Conservation (phyloP, 805 yeast species). For the Yarrowia bubula region DNA sequence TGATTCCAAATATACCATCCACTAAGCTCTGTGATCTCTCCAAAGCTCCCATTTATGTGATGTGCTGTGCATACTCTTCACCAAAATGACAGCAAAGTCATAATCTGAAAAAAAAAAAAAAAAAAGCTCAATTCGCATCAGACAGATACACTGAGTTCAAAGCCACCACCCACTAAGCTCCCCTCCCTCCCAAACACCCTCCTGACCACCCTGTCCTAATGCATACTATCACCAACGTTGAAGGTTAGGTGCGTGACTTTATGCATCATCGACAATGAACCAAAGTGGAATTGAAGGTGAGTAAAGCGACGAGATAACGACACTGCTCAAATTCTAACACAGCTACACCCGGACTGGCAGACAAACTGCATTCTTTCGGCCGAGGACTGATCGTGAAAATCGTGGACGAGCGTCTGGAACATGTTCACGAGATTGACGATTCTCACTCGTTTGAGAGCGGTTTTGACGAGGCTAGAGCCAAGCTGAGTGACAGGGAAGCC, state of each 20-base stretch:
- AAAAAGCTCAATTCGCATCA: too few relatives aligned
- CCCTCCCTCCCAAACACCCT: too few relatives aligned
- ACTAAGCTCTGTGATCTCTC: too few relatives aligned
- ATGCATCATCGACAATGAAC: conserved; percentile 25
- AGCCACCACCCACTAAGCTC: too few relatives aligned
- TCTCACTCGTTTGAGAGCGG: conserved; percentile 40
- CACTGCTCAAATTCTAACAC: neutral
- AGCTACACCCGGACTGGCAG: conserved; percentile 17
- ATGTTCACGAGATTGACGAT: conserved; percentile 35
- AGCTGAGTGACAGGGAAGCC: conserved; percentile 45
- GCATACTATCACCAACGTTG: neutral
- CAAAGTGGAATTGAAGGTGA: conserved; percentile 27
- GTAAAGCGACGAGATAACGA: neutral
- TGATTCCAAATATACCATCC: too few relatives aligned
- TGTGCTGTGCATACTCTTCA: too few relatives aligned
- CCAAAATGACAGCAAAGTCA: too few relatives aligned
- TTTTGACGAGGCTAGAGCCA: conserved; percentile 40
- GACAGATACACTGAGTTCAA: too few relatives aligned
- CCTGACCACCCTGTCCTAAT: neutral
- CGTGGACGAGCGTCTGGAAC: conserved; percentile 35
- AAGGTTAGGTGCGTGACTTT: conserved; percentile 14
- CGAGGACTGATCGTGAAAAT: conserved; percentile 45
- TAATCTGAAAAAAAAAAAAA: too few relatives aligned
- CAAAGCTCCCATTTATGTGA: too few relatives aligned
- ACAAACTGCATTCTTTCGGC: conserved; percentile 31